A percentile compares a stretch with the other conserved stretches of the same genome.
These are phyloP conservation scores for Vitis rotundifolia DNA, from an alignment of 164 flowering plant genomes.

Conservation along the genomic window DNA sequence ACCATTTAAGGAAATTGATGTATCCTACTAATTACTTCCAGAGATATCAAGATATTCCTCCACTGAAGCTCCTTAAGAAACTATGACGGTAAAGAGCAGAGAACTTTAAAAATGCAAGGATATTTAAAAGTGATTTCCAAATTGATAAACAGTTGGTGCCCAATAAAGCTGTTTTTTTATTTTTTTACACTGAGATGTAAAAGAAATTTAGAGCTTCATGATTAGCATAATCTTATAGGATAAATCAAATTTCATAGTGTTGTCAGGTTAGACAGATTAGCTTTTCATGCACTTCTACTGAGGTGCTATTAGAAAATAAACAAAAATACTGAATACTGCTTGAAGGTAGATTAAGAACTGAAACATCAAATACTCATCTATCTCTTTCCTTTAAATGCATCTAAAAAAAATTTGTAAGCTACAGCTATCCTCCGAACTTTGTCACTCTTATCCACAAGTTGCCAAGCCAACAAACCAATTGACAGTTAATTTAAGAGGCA, in stretches of 20 bases:
- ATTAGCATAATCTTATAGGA: not conserved
- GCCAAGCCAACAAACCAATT: too few species aligned
- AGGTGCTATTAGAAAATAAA: not conserved
- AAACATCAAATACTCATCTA: too few species aligned
- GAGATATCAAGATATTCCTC: conserved; percentile 3
- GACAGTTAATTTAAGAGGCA: too few species aligned
- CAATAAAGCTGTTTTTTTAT: too few species aligned
- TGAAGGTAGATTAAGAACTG: not conserved
- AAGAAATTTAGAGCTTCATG: not conserved
- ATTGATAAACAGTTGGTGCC: too few species aligned
- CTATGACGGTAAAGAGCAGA: not conserved
- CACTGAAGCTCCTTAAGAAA: not conserved
- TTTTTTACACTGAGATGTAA: too few species aligned
- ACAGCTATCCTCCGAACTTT: too few species aligned
- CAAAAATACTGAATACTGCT: not conserved
- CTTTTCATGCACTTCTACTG: not conserved
- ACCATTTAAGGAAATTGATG: too few species aligned
- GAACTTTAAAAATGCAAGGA: not conserved
- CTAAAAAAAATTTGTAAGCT: too few species aligned
- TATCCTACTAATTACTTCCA: not conserved
- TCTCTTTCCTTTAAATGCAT: too few species aligned
- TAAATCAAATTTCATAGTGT: not conserved
- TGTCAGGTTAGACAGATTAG: not conserved
- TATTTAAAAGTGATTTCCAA: too few species aligned
- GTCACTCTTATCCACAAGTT: too few species aligned